Evolutionary conservation across 2,329 filamentous ascomycete genomes (phyloP).

Genomic region (Leptographium procerum): DNA sequence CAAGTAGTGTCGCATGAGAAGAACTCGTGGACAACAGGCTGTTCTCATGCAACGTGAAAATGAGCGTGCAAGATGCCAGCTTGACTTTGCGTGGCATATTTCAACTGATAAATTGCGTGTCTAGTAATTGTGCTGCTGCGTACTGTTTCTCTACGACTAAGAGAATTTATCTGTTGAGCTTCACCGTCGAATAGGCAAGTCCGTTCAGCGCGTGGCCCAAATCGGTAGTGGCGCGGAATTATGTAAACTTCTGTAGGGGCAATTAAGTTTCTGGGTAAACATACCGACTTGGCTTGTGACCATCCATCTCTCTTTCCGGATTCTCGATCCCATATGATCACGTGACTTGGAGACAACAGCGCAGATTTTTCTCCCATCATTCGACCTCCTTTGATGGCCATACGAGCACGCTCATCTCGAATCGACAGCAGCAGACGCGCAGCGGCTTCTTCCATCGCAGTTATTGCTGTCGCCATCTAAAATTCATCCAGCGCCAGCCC

Average conservation of each 20-base stretch:
- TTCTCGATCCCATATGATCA: neutral
- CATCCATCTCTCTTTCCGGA: neutral
- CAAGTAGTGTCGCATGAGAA: too few relatives aligned
- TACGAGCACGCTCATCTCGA: neutral
- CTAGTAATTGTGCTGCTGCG: too few relatives aligned
- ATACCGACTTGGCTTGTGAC: neutral
- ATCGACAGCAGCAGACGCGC: neutral
- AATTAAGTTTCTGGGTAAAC: neutral
- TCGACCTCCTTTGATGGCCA: neutral
- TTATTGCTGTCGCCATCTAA: neutral
- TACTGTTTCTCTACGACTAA: too few relatives aligned
- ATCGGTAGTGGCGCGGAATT: neutral
- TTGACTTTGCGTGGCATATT: too few relatives aligned
- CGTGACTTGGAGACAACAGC: conserved; percentile 1
- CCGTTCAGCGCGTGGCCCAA: neutral
- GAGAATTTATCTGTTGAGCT: neutral
- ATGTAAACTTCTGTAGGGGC: neutral
- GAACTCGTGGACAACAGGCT: too few relatives aligned
- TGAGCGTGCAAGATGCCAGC: neutral
- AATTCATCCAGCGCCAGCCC: neutral
- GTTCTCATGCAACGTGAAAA: too few relatives aligned
- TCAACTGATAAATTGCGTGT: too few relatives aligned
- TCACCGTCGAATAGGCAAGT: neutral
- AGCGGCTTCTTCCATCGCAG: neutral
- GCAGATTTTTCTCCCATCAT: neutral